Evolutionary conservation across 2,329 filamentous ascomycete genomes (phyloP), one percentile per base, ranked within the genome.

Genomic region (Aureobasidium sp.): DNA sequence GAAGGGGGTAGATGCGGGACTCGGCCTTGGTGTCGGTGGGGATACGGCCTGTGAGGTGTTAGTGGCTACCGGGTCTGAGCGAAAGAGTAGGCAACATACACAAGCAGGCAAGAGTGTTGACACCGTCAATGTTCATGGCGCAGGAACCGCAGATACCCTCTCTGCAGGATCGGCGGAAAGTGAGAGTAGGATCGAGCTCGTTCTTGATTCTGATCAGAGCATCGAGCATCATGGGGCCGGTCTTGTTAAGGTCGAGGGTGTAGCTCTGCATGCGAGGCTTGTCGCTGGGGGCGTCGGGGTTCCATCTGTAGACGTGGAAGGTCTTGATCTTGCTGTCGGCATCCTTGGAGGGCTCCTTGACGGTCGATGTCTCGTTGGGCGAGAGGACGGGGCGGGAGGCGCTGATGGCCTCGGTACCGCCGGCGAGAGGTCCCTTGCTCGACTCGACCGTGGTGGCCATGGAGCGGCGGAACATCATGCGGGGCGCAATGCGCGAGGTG

Each of bases 71-170:
- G 8, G 7, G 31, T 19, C 2, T 35, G 24, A 7, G 24, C 1
- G 6, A 45, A 17, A 17, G 27, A 15, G 17, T 11, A 35, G 31
- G 29, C 29, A 8, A 86, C 89, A 70, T 90, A 96, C 94, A 99
- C 74, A 99, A 81, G 79, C 94, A 99, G 69, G 94, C 94, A 71
- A 99, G 80, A 62, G 94, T 99, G 82, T 99, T 99, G 72, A 95
- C 89, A 76, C 94, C 94, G 76, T 97, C 95, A 76, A 99, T 97
- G 83, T 99, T 99, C 94, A 99, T 99, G 68, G 94, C 94, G 76
- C 94, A 99, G 77, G 90, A 96, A 68, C 94, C 94, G 75, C 94
- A 99, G 72, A 99, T 99, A 70, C 94, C 94, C 84, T 99, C 94
- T 79, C 94, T 84, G 81, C 94, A 99, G 77, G 90, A 95, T 76